These are phyloP conservation scores for Cladophialophora carrionii DNA, from an alignment of 2,329 filamentous ascomycete species.

Conservation along the genomic window DNA sequence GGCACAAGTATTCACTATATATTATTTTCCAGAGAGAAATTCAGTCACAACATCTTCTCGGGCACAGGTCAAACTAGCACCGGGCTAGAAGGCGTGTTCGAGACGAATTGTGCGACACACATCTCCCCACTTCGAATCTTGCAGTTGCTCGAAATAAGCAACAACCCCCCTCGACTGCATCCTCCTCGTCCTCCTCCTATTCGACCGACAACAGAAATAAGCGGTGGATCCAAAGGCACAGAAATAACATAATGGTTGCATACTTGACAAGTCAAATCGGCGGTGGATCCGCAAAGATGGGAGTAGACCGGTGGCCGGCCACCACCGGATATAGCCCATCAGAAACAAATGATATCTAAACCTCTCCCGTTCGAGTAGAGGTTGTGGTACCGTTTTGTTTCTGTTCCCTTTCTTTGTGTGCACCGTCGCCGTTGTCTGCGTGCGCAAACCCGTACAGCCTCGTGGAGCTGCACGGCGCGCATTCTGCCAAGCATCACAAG, in stretches of 20 bases:
- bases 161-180: neutral
- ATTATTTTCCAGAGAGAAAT: neutral
- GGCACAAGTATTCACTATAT: neutral
- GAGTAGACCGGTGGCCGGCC: neutral
- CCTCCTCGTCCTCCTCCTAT: neutral
- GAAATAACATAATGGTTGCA: neutral
- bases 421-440: neutral
- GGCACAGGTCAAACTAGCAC: neutral
- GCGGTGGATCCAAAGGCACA: neutral
- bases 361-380: neutral
- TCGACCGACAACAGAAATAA: neutral
- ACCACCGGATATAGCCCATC: neutral
- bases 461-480: neutral
- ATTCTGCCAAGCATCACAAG: neutral
- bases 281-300: neutral
- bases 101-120: neutral
- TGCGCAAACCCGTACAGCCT: neutral
- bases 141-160: neutral
- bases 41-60: neutral
- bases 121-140: neutral
- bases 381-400: neutral
- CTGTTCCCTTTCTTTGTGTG: no score
- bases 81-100: slow-evolving; percentile 1
- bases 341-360: neutral
- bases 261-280: slow-evolving; percentile 1